Percentiles rank a stretch among this genome's conserved stretches.
These are phyloP conservation scores for Saposhnikovia divaricata DNA, from an alignment of 129 eudicot genomes.

Conservation along the genomic window DNA sequence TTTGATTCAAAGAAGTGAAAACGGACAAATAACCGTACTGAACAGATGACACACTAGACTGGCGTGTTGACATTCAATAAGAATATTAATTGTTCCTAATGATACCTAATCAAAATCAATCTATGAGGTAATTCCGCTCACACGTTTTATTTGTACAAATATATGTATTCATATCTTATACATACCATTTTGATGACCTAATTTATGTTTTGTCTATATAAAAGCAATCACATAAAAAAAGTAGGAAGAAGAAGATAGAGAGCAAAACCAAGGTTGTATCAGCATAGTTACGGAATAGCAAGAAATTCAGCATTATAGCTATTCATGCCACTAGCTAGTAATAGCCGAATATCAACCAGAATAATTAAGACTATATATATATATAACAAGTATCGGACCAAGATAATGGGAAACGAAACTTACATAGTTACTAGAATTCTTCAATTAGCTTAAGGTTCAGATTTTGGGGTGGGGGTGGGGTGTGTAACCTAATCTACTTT, in stretches of 20 bases:
- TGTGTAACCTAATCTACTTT: background rate
- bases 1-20: too few relatives aligned
- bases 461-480: background rate
- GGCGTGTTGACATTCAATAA: background rate
- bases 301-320: background rate
- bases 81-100: background rate
- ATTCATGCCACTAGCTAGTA: background rate
- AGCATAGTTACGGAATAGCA: too few relatives aligned
- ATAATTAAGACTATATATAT: background rate
- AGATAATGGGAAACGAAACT: background rate
- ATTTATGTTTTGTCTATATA: background rate
- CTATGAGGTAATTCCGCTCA: background rate
- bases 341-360: background rate
- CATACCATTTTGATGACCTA: background rate
- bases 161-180: background rate
- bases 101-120: background rate
- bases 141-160: background rate
- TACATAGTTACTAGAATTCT: background rate
- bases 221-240: background rate
- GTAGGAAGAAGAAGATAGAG: background rate
- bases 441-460: background rate
- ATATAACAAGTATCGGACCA: background rate
- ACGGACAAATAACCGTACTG: background rate
- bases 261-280: too few relatives aligned
- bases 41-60: background rate